phyloP scores from a whole-genome alignment of 176 grass and related monocot genomes.

The Zizania latifolia region DNA sequence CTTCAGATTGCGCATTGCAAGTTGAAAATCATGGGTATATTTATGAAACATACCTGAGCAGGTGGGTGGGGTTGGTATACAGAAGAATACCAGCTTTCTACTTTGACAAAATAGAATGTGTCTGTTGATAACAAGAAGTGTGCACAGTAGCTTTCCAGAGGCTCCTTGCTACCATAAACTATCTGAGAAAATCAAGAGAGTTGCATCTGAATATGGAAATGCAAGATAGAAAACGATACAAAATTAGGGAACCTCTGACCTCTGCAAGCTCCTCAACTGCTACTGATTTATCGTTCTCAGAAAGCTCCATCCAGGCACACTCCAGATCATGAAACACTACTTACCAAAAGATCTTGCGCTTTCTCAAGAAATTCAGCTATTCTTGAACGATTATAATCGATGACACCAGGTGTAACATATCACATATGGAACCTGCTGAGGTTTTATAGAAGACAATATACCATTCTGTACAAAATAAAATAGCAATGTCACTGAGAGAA shows the following conservation, averaged over 20 bases:
- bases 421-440: conserved; percentile 81
- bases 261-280: conserved; percentile 83
- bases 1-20: neutral
- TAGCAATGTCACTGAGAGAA: conserved; percentile 23
- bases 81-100: conserved; percentile 58
- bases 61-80: conserved; percentile 74
- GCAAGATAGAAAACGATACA: neutral
- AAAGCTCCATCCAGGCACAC: conserved; percentile 87
- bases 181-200: conserved; percentile 49
- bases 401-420: conserved; percentile 79
- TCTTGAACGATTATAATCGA: conserved; percentile 62
- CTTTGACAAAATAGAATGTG: conserved; percentile 74
- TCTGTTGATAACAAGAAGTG: conserved; percentile 90
- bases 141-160: conserved; percentile 88
- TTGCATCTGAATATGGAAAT: conserved; percentile 17
- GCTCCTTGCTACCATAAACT: conserved; percentile 74
- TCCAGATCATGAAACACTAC: conserved; percentile 40
- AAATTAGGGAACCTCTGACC: conserved; percentile 36
- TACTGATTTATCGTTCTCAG: conserved; percentile 80
- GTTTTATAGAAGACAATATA: conserved; percentile 73
- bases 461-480: conserved; percentile 64
- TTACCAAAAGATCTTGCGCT: conserved; percentile 72
- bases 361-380: conserved; percentile 79
- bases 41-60: conserved; percentile 63
- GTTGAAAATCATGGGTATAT: conserved; percentile 10